Evolutionary conservation across 306 rosid species (phyloP), one percentile per base, ranked within the genome.

Genomic region (Purshia tridentata): DNA sequence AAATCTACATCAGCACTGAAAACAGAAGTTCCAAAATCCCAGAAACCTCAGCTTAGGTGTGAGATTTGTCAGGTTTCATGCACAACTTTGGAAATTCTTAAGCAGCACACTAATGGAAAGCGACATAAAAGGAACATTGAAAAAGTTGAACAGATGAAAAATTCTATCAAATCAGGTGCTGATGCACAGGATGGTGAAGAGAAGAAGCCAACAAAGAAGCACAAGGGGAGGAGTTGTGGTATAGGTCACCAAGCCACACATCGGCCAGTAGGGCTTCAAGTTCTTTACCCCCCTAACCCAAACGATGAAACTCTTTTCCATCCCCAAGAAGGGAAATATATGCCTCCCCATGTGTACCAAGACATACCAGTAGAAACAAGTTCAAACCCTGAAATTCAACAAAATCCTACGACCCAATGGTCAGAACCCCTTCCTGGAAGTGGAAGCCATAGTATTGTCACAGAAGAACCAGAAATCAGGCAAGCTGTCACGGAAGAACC

Each of bases 281-380:
- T 39, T 37, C 14, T 61, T 39, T 61, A 61, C 15, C 67, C 67
- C 67, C 70, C 55, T 22, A 46, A 46, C 70, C 20, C 70, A 65
- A 15, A 0, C 39, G 40, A 19, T 47, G 39, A 46, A 12, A 65
- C 70, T 47, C 1, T 65, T 19, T 22, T 65, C 20, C 19, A 20
- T 5, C 70, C 55, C 19, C 70, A 46, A 13, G 70, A 46, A 47
- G 70, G 70, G 49, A 65, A 48, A 13, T 65, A 19, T 22, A 46
- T 65, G 52, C 70, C 70, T 65, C 70, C 70, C 12, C 70, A 65
- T 65, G 70, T 65, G 70, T 65, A 65, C 55, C 70, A 65, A 46
- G 41, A 45, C 8, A 13, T 46, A 47, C 55, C 6, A 7, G 53
- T 65, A 55, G 70, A 46, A 46, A 46, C 55, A 46, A 65, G 41